Base-by-base conservation (phyloP, 2,329 filamentous ascomycete genomes). In the Colletotrichum costaricense region DNA sequence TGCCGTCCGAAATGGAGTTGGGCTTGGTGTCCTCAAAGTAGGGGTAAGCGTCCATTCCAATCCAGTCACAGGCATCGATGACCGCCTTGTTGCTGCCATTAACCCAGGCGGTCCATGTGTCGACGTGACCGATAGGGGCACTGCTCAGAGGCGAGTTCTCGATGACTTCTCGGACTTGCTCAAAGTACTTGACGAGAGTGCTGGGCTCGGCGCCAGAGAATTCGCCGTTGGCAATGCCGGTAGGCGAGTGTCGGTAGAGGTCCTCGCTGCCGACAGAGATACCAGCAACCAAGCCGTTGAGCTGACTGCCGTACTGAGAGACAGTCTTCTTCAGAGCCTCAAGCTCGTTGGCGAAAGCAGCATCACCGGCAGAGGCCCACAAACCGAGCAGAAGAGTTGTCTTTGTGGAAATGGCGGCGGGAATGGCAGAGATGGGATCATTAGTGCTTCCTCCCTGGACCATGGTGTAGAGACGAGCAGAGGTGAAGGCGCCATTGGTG, bases 191-290 rank as follows among this genome's bases (percentile, higher is more conserved):
- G 78, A 91, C 88, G 52, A 97, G 85, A 12, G 85, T 86, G 52
- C 86, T 84, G 5, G 94, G 93, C 62, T 88, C 82, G 54, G 88
- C 86, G 76, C 95, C 95, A 49, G 88, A 81, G 69, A 91, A 89
- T 49, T 91, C 89, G 1, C 90, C 83, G 79, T 91, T 90, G 64
- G 86, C 83, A 74, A 92, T 88, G 69, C 93, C 94, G 11, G 88
- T 92, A n/a, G 90, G 88, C 0, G 94, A 94, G 82, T 88, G 89
- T 79, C 94, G 93, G 88, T 97, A 97, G 56, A 97, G 88, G 81
- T 98, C 95, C 87, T 98, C 95, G 76, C 89, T 93, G 75, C 95
- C 95, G 66, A 97, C 91, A 0, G 94, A 95, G 83, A 97, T 96
- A 81, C 94, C 95, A 69, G 91, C 92, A 56, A 97, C 91, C 22